Percentiles rank a stretch among this genome's conserved stretches.
Evolutionary conservation across 2,329 filamentous ascomycete genomes (phyloP).

Genomic region (Scedosporium minutisporum): DNA sequence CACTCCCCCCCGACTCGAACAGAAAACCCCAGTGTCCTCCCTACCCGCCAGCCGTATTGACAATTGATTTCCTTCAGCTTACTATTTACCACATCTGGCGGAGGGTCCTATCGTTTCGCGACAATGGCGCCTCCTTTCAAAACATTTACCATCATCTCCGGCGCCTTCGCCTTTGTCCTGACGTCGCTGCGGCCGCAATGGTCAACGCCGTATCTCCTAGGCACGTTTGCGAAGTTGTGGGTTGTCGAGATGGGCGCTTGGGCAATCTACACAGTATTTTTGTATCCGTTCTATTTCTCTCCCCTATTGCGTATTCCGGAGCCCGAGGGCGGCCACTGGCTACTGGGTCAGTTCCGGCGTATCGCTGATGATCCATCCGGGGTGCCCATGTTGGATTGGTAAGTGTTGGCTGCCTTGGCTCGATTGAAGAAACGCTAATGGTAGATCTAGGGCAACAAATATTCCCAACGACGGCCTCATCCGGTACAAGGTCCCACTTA

Average conservation of each 20-base stretch:
- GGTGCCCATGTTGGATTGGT: conserved; percentile 39
- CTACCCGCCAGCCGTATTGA: no score
- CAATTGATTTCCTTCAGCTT: neutral
- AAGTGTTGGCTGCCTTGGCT: conserved; percentile 7
- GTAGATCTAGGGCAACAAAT: conserved; percentile 40
- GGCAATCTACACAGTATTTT: conserved; percentile 30
- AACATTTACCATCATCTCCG: neutral
- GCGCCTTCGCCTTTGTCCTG: neutral
- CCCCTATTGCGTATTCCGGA: conserved; percentile 38
- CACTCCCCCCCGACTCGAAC: no score
- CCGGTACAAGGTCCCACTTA: conserved; percentile 53
- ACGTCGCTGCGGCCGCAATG: neutral
- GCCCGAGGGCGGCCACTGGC: conserved; percentile 31
- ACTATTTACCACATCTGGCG: neutral
- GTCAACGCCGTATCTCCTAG: neutral
- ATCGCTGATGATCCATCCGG: conserved; percentile 26
- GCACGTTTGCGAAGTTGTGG: conserved; percentile 17
- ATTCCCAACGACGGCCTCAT: conserved; percentile 62
- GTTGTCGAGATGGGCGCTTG: conserved; percentile 23
- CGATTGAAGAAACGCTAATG: neutral
- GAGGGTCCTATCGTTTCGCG: neutral
- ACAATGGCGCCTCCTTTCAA: neutral
- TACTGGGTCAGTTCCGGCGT: conserved; percentile 35
- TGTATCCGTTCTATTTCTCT: conserved; percentile 41
- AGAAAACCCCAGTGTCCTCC: no score